Evolutionary conservation across 345 rosid species (phyloP), one percentile per base, ranked within the genome.

Genomic region (Toxicodendron radicans): DNA sequence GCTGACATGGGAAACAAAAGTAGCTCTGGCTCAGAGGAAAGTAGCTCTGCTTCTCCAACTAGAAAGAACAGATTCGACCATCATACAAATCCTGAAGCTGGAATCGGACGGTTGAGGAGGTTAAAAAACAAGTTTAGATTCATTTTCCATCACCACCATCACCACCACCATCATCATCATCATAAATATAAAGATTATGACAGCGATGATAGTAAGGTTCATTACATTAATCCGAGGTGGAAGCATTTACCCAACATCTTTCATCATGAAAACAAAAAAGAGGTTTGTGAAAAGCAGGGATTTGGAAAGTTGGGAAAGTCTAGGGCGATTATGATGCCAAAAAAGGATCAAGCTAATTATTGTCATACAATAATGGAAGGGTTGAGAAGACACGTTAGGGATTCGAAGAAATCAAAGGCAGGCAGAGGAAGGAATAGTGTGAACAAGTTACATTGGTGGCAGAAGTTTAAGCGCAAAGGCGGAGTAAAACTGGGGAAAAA

Each of bases 131-230:
- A 83, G 79, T 66, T 91, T 4, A 90, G 92, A 5, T 79, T 88
- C 24, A 85, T 88, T 12, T 81, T 89, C 64, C 97, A 87, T 60
- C 96, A 89, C 51, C 95, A 88, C 58, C 91, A 87, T 43, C 89
- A 87, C 8, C 91, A 88, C 41, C 91, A 87, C 41, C 87, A 88
- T 57, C 90, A 89, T 48, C 90, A 89, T 14, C 69, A 71, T 27
- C 90, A 86, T 7, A 48, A 60, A 4, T 79, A 73, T 62, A 61
- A 72, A 38, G 65, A 74, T 24, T 56, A 54, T 3, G 17, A 70
- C 30, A 30, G 12, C 7, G 75, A 65, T 5, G 61, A 48, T 49
- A 17, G 43, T 9, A 20, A 32, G 13, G 63, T 7, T 11, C 14
- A 17, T 13, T 24, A 41, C 17, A 61, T 53, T 32, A 71, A 53